phyloP scores from a whole-genome alignment of 805 yeast species.

The Torulaspora gathmanii region DNA sequence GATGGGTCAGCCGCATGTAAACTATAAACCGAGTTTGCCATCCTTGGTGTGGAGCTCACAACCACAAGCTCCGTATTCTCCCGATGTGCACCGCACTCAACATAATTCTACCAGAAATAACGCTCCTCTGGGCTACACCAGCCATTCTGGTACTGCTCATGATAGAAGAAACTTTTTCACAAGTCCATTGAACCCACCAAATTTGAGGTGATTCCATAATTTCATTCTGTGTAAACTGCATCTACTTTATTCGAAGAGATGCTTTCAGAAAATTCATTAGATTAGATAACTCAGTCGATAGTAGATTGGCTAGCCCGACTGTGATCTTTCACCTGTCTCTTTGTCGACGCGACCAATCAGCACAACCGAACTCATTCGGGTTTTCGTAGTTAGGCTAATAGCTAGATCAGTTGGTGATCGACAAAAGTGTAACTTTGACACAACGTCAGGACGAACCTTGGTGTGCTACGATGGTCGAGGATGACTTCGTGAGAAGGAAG shows the following conservation, averaged over 20 bases:
- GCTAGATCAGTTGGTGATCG: neutral
- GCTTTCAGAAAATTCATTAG: no score
- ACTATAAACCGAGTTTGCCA: neutral
- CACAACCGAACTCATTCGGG: neutral
- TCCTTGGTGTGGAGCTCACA: neutral
- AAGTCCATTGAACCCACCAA: neutral
- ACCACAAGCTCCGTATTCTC: neutral
- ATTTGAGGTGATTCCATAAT: neutral
- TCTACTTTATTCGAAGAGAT: no score
- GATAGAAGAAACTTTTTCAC: neutral
- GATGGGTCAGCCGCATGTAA: conserved; percentile 1
- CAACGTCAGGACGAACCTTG: neutral
- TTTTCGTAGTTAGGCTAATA: neutral
- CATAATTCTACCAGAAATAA: neutral
- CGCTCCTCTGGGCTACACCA: conserved; percentile 1
- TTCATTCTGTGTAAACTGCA: no score
- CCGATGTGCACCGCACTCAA: neutral
- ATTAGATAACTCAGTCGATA: no score
- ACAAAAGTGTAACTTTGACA: neutral
- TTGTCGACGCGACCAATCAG: neutral
- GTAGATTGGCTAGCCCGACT: no score
- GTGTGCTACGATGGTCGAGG: conserved; percentile 5
- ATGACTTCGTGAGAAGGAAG: conserved; percentile 3
- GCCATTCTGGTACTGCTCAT: neutral
- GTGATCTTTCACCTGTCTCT: neutral